A percentile compares a stretch with the other conserved stretches of the same genome.
Conservation (phyloP, 345 rosid genomes). For the Salix dunnii region DNA sequence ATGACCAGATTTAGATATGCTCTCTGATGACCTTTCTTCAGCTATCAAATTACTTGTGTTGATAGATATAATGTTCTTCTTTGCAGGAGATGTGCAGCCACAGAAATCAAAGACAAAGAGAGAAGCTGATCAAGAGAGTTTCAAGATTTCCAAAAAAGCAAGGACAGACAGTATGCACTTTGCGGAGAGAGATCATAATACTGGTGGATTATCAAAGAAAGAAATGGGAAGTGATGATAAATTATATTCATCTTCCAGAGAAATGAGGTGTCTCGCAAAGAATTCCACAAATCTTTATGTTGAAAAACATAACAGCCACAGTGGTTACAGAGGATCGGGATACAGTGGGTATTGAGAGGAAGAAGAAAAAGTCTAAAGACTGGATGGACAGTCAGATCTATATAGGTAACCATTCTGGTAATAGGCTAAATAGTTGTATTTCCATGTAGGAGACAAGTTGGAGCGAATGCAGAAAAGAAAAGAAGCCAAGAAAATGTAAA, state of each 20-base stretch:
- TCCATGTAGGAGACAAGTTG: not conserved
- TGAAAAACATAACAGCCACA: not conserved
- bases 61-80: conserved; percentile 7
- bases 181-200: not conserved
- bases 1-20: not conserved
- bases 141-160: conserved; percentile 2
- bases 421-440: not conserved
- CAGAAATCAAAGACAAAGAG: not conserved
- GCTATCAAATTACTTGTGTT: conserved; percentile 5
- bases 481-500: not conserved
- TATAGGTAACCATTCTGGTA: not conserved
- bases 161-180: not conserved
- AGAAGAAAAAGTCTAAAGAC: not conserved
- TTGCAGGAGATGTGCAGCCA: conserved; percentile 2
- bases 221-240: not conserved
- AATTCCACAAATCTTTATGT: not conserved
- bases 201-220: not conserved
- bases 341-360: not conserved
- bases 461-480: not conserved
- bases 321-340: not conserved
- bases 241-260: not conserved
- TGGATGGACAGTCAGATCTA: not conserved
- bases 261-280: not conserved
- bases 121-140: not conserved
- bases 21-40: not conserved